Base-by-base conservation (phyloP, 2,329 filamentous ascomycete genomes). In the Sporothrix phasma region DNA sequence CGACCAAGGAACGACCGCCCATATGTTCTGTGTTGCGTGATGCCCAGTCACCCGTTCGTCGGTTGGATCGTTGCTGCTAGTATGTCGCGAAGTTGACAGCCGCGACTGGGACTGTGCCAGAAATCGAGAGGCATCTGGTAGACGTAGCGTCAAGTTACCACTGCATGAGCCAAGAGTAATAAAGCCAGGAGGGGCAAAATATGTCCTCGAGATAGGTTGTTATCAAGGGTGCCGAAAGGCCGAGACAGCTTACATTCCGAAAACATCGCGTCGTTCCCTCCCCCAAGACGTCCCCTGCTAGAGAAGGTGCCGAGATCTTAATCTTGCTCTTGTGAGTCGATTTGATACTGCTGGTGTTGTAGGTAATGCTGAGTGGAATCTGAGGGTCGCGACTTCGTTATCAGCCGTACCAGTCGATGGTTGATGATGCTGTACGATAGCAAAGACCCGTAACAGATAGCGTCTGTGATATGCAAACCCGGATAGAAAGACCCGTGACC, bases 71-170 rank as follows among this genome's bases (percentile, higher is more conserved):
- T 29, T 64, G 19, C 19, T 76, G 72, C 59, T 63, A 60, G 49
- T 61, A 63, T 76, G 67, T 76, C 77, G 67, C 83, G 62, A 92
- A 86, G 74, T 79, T 85, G 69, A 90, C 71, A 97, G 81, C 68
- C 91, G 88, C 67, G 92, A 96, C 80, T 96, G 92, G 69, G 92
- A 97, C 84, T 97, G 94, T 67, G 92, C 90, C 71, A 99, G 86
- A 75, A 99, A 99, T 70, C 88, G 88, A 69, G 93, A 97, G 72
- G 94, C 94, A 87, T 97, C 94, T 97, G 34, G 64, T 72, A 2
- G 26, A 19, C 3, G 37, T 15, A 41, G 26, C 63, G 26, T 26
- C 15, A 22, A 29, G 22, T 49, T 11, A 24, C 4, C 26, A 31
- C 56, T 34, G n/a, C 41, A n/a, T n/a, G 15, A n/a, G n/a, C n/a